Evolutionary conservation across 2,329 filamentous ascomycete genomes (phyloP), one percentile per base, ranked within the genome.

Genomic region (Aspergillus chevalieri): DNA sequence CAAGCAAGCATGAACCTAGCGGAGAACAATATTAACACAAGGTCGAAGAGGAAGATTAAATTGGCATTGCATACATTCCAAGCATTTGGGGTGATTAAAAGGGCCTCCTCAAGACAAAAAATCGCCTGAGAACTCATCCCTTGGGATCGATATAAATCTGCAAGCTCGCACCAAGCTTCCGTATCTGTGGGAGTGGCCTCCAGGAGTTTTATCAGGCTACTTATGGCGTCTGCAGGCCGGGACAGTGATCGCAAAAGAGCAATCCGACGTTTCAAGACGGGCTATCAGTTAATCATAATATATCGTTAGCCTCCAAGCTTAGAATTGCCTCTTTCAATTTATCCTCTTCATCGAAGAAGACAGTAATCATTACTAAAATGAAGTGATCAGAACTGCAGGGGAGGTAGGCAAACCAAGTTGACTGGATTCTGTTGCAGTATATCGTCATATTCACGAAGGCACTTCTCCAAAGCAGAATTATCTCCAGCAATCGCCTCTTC

Each of bases 131-230:
- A 74, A 63, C 87, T 89, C 60, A 92, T 72, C 1, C 86, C 89
- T 64, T 92, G 86, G 17, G 78, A 78, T 26, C 90, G 78, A 70
- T 98, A 97, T 53, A 96, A 73, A 65, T 95, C 89, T 47, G 88
- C 83, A 58, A 97, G 77, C 73, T 98, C 93, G 47, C 89, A 82
- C 93, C 93, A 98, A 8, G 87, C 85, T 74, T 98, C 93, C 5
- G 86, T 84, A 72, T 98, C 93, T 1, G 88, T 95, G 2, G 93
- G 91, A 47, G 85, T 87, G 53, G 86, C 84, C 64, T 94, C 87
- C 43, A 98, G 74, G 24, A 97, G 78, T 49, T 84, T 78, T 53
- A 84, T 83, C 50, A 97, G 72, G 24, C 85, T 83, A 28, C 81
- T 73, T 42, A 91, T 86, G 1, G 93, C 88, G 55, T 96, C 89